Evolutionary conservation across 176 grass and related monocot species (phyloP), one percentile per base, ranked within the genome.

Genomic region (Themeda triandra): DNA sequence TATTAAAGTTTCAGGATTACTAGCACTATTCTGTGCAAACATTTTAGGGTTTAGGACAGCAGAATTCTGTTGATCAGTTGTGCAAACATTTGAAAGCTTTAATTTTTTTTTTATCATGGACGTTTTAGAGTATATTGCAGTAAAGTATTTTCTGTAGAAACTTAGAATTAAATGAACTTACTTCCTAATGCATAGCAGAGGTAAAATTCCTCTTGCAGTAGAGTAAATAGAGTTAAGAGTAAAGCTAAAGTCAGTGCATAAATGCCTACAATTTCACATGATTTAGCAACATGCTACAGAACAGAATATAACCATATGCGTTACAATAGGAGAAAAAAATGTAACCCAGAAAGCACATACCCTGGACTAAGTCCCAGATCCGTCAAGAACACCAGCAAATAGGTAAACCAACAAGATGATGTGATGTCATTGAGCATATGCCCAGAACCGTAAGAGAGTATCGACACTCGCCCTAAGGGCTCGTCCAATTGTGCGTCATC

Each of bases 341-440:
- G 1, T 18, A 83, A 45, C 33, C 78, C 17, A 80, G 66, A 75
- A 71, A 31, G 53, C 10, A 88, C 86, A 32, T 83, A 99, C 93
- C 93, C 86, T 63, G 91, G 91, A 91, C 73, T 92, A 82, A 99
- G 91, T 54, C 96, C 96, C 17, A 99, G 15, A 76, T 99, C 93
- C 4, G 90, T 94, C 78, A 99, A 88, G 81, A 99, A 99, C 23
- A 96, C 79, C 51, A 99, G 85, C 66, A 96, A 82, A 92, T 94
- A 99, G 41, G 96, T 99, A 83, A 99, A 96, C 96, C 93, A 96
- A 80, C 96, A 99, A 28, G 93, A 91, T 25, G 96, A 94, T 63
- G 96, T 99, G 77, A 96, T 99, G 54, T 99, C 96, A 86, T 99
- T 99, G 80, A 99, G 88, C 93, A 99, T 99, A 91, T 99, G 96